These are phyloP conservation scores for Phytophthora pinifolia DNA, from an alignment of 352 stramenopile genomes.

Conservation along the genomic window DNA sequence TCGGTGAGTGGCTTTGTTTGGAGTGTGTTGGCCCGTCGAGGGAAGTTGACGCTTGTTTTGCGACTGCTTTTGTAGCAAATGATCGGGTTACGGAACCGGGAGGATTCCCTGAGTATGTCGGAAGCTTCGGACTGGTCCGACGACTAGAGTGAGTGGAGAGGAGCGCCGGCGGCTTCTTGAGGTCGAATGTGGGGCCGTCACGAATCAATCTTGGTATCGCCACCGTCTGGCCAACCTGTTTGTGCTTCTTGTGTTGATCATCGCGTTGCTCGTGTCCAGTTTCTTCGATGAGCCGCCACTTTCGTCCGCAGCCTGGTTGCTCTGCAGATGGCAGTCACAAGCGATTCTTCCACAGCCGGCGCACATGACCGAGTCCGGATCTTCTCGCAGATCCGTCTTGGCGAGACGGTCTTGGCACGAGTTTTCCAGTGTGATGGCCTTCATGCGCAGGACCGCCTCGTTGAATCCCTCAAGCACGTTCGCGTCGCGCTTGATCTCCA, in stretches of 20 bases:
- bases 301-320: conserved; percentile 5
- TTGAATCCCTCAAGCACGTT: conserved; percentile 52
- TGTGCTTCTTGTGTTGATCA: conserved; percentile 25
- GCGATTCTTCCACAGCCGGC: conserved; percentile 49
- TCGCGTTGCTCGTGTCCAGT: conserved; percentile 11
- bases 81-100: conserved; percentile 68
- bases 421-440: conserved; percentile 50
- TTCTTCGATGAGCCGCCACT: conserved; percentile 9
- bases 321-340: conserved; percentile 46
- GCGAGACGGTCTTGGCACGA: conserved; percentile 61
- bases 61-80: conserved; percentile 69
- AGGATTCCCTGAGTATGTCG: conserved; percentile 80
- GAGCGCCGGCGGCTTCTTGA: conserved; percentile 16
- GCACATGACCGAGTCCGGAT: conserved; percentile 43
- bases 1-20: conserved; percentile 28
- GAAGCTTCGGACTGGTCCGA: conserved; percentile 89
- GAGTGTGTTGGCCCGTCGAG: background rate
- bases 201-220: conserved; percentile 38
- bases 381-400: conserved; percentile 59
- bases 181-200: conserved; percentile 15
- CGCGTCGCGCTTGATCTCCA: conserved; percentile 45
- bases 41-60: conserved; percentile 8
- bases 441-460: conserved; percentile 49
- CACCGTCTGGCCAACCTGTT: conserved; percentile 34
- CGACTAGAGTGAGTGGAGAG: conserved; percentile 39